phyloP scores from a whole-genome alignment of 768 basidiomycete genomes.

The Naganishia vaughanmartiniae region DNA sequence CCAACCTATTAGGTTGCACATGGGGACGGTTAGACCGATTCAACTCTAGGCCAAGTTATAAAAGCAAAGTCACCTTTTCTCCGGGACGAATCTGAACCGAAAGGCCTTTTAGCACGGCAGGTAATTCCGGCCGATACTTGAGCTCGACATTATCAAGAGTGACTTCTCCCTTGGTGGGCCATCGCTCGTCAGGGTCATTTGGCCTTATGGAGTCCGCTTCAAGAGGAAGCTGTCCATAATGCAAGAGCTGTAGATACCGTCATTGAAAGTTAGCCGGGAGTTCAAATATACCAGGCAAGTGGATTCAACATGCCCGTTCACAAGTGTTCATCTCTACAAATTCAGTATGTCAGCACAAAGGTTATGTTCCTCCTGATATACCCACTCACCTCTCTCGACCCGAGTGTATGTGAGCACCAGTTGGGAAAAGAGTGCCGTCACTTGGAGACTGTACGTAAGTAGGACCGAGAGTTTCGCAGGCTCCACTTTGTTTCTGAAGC shows the following conservation, averaged over 20 bases:
- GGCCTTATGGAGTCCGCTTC: slow-evolving; percentile 66
- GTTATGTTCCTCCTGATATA: not conserved
- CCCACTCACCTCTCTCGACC: not conserved
- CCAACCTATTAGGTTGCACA: slow-evolving; percentile 85
- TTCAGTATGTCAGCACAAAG: slow-evolving; percentile 28
- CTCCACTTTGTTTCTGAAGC: slow-evolving; percentile 60
- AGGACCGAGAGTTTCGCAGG: slow-evolving; percentile 67
- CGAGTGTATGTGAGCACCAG: not conserved
- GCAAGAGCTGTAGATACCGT: slow-evolving; percentile 56
- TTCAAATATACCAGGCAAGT: too few relatives aligned
- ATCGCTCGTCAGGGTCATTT: slow-evolving; percentile 60
- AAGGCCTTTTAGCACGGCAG: slow-evolving; percentile 61
- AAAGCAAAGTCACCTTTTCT: too few relatives aligned
- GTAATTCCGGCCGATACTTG: slow-evolving; percentile 52
- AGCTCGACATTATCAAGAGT: slow-evolving; percentile 33
- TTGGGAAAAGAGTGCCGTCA: slow-evolving; percentile 30
- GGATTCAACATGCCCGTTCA: slow-evolving; percentile 60
- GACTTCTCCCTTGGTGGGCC: slow-evolving; percentile 63
- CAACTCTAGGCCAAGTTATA: slow-evolving; percentile 65
- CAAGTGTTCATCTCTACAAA: slow-evolving; percentile 59
- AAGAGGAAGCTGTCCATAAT: slow-evolving; percentile 61
- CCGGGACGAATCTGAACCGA: slow-evolving; percentile 61
- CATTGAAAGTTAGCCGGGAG: too few relatives aligned
- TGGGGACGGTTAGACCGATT: slow-evolving; percentile 85
- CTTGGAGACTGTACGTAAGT: slow-evolving; percentile 57